Conservation (phyloP, 2,329 filamentous ascomycete genomes). For the Arthroderma sp. region DNA sequence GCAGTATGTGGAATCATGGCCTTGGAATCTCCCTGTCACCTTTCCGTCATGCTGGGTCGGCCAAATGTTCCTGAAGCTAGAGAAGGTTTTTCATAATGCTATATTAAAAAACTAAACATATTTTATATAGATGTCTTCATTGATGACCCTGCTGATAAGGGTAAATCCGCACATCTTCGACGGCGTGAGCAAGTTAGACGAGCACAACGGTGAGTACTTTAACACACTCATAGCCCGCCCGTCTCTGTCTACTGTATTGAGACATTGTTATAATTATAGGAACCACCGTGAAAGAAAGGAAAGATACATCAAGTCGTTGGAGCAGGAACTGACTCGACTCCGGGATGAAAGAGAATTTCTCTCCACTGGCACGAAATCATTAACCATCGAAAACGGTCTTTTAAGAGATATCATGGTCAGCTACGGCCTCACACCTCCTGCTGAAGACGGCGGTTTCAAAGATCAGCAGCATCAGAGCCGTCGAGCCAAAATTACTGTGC, state of each 20-base stretch:
- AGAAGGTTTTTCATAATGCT: too few species aligned
- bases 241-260: too few species aligned
- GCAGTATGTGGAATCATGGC: too few species aligned
- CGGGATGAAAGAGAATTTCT: conserved; percentile 14
- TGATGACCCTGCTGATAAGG: conserved; percentile 6
- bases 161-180: conserved; percentile 12
- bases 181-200: conserved; percentile 18
- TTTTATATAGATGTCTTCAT: background rate
- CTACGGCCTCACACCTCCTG: conserved; percentile 11
- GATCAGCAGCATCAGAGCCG: background rate
- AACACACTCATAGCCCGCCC: background rate
- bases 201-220: conserved; percentile 16
- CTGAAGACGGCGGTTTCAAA: background rate
- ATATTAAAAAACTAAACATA: too few species aligned
- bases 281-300: conserved; percentile 21
- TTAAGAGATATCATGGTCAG: conserved; percentile 13
- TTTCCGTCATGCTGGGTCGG: too few species aligned
- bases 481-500: conserved; percentile 9
- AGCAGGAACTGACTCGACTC: conserved; percentile 16
- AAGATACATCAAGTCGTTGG: conserved; percentile 19
- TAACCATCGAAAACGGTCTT: conserved; percentile 12
- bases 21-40: too few species aligned
- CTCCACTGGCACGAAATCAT: conserved; percentile 7
- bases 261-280: conserved; percentile 7
- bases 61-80: too few species aligned